A percentile compares a stretch with the other conserved stretches of the same genome.
These are phyloP conservation scores for Phytopythium cucurbitacearum DNA, from an alignment of 352 stramenopile species.

Conservation along the genomic window DNA sequence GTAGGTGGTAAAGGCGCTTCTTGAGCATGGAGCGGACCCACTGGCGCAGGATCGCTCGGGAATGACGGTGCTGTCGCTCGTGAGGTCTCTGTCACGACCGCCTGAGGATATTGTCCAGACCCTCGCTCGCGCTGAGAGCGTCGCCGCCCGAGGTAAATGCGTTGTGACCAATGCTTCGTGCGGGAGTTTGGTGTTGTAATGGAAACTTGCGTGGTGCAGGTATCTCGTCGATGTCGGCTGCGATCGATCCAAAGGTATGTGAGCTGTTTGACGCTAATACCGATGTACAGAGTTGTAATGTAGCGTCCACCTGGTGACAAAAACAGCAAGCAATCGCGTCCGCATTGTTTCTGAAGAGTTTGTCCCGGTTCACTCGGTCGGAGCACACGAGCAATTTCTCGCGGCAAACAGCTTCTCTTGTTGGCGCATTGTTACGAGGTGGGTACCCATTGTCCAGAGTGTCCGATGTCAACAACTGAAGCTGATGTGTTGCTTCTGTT, in stretches of 20 bases:
- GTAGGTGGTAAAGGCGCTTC: constrained; percentile 45
- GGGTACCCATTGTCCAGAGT: not conserved
- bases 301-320: not conserved
- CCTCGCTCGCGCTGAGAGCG: constrained; percentile 44
- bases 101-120: constrained; percentile 60
- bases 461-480: not conserved
- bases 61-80: constrained; percentile 57
- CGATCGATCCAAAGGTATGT: constrained; percentile 18
- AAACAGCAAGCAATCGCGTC: constrained; percentile 43
- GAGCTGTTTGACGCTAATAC: not conserved
- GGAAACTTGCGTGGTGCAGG: constrained; percentile 6
- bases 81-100: constrained; percentile 60
- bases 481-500: not conserved
- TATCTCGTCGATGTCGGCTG: constrained; percentile 10
- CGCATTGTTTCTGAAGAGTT: constrained; percentile 30
- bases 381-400: constrained; percentile 19
- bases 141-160: constrained; percentile 11
- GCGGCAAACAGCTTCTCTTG: constrained; percentile 21
- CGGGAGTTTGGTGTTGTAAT: not conserved
- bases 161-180: not conserved
- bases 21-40: constrained; percentile 48
- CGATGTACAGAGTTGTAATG: no score
- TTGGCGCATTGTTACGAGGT: constrained; percentile 38
- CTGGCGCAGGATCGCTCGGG: constrained; percentile 47
- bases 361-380: constrained; percentile 22